Evolutionary conservation across 352 stramenopile species (phyloP), one percentile per base, ranked within the genome.

Genomic region (Pythium rhizo-oryzae): DNA sequence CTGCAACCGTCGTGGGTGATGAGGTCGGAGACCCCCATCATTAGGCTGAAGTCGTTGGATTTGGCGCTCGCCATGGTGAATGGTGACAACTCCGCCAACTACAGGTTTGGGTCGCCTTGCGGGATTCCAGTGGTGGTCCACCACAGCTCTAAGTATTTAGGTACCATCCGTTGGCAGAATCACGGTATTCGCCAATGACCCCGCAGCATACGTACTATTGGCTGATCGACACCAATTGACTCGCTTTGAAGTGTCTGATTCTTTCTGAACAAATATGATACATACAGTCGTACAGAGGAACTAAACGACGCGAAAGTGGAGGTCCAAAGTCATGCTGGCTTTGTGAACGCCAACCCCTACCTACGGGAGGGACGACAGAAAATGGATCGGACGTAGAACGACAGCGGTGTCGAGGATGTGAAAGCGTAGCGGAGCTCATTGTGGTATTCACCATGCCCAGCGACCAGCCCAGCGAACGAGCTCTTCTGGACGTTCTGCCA

Each of bases 21-120:
- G 1, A 52, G 33, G 2, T 62, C 18, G 0, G 28, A 13, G 5
- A 64, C 43, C 1, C 7, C 11, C 13, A 54, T 7, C 57, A 64
- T 64, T 2, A 64, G n/a, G 43, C 28, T 46, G 44, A 55, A 64
- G 9, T 59, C 30, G 15, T 43, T 24, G 28, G 24, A n/a, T n/a
- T n/a, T n/a, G n/a, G n/a, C n/a, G n/a, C 1, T 15, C 3, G 49
- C 49, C 30, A 35, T 9, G 49, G n/a, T 30, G 49, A 18, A 4
- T 54, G 21, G 19, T 35, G 49, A 33, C n/a, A 43, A 43, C 37
- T 43, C 37, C 8, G 15, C 37, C 8, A 43, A 43, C 8, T 43
- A 43, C 8, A 43, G 37, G 8, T 15, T 8, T 43, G 37, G 37
- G 37, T 43, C 15, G 37, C 37, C 8, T 15, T 15, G 37, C 8